phyloP scores from a whole-genome alignment of 345 rosid species.

The Aurinia saxatilis region DNA sequence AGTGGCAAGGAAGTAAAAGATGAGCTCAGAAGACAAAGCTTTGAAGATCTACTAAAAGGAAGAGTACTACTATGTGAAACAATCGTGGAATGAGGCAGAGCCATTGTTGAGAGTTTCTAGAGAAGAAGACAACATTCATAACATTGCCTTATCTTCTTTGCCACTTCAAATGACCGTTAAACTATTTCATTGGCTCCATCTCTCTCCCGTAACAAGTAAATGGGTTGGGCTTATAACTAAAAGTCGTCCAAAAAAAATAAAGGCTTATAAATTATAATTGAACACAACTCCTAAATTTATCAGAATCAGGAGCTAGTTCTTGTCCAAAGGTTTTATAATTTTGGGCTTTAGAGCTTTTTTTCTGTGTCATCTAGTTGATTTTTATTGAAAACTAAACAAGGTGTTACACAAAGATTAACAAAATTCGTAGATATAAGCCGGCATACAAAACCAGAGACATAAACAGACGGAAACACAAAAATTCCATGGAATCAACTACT shows the following conservation, averaged over 20 bases:
- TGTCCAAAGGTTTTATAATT: too few species aligned
- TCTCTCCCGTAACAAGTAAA: background rate
- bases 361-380: too few species aligned
- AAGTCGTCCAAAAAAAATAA: too few species aligned
- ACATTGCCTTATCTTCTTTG: conserved; percentile 21
- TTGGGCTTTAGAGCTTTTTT: conserved; percentile 19
- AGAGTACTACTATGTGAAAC: background rate
- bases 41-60: conserved; percentile 3
- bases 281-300: background rate
- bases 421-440: too few species aligned
- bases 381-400: too few species aligned
- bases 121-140: background rate
- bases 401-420: too few species aligned
- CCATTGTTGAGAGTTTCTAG: conserved; percentile 16
- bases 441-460: too few species aligned
- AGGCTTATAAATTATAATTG: too few species aligned
- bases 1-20: conserved; percentile 11
- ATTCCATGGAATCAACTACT: too few species aligned
- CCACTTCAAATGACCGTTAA: background rate
- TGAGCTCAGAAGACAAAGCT: conserved; percentile 2
- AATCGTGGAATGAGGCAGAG: conserved; percentile 5
- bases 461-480: too few species aligned
- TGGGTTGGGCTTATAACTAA: conserved; percentile 20
- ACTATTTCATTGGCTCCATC: background rate
- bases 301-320: background rate